Percentiles rank a stretch among this genome's conserved stretches.
Evolutionary conservation across 306 rosid species (phyloP).

Genomic region (Vachellia collinsii): DNA sequence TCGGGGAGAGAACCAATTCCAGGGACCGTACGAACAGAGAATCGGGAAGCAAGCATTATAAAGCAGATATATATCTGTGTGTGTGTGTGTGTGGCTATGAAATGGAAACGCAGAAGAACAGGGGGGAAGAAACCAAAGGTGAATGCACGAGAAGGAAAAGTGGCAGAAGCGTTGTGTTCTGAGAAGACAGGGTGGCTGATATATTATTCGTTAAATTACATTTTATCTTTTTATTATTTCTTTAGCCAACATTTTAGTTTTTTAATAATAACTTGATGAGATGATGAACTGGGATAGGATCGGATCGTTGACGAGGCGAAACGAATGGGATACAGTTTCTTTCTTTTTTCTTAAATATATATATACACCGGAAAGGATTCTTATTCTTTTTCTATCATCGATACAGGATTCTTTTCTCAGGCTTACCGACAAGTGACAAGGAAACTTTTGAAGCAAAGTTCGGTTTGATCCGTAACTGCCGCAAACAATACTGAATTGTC

Average conservation of each 20-base stretch:
- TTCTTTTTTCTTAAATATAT: background rate
- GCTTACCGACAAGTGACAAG: background rate
- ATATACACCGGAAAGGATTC: no score
- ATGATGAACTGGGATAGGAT: background rate
- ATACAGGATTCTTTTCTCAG: background rate
- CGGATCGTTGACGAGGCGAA: background rate
- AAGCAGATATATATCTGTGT: constrained; percentile 9
- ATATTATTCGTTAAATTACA: background rate
- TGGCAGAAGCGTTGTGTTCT: background rate
- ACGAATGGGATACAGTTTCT: background rate
- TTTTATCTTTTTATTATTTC: background rate
- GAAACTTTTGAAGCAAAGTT: background rate
- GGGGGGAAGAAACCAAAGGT: background rate
- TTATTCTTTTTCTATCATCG: background rate
- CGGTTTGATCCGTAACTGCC: background rate
- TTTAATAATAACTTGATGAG: background rate
- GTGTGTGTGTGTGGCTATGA: no score
- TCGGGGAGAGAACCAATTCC: constrained; percentile 47
- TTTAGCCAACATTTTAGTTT: background rate
- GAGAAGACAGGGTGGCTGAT: background rate
- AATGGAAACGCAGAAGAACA: constrained; percentile 3
- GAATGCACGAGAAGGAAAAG: background rate
- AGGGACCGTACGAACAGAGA: constrained; percentile 39
- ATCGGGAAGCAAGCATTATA: constrained; percentile 49
- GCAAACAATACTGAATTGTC: no score